These are phyloP conservation scores for Acanthamoeba sp. DNA, from an alignment of 208 protist genomes.

Conservation along the genomic window DNA sequence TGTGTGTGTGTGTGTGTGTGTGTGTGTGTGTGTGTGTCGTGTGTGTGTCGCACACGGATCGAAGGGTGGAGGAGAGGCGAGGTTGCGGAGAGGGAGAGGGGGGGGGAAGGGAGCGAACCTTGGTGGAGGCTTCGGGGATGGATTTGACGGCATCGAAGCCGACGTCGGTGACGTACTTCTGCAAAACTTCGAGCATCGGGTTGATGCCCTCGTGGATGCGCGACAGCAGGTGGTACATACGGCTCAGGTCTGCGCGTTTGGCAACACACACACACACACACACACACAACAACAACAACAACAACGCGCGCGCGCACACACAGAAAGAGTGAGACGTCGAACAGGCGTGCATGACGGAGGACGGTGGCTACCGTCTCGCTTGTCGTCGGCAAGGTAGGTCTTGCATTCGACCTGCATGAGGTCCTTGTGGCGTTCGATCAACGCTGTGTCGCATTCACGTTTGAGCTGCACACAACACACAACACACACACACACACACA, in stretches of 20 bases:
- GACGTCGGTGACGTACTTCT: conserved; percentile 84
- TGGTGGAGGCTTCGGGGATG: conserved; percentile 60
- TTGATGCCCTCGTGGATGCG: conserved; percentile 84
- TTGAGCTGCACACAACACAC: neutral
- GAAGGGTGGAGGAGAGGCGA: neutral
- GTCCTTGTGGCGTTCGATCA: conserved; percentile 55
- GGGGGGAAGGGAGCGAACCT: neutral
- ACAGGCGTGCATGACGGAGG: no score
- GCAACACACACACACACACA: neutral
- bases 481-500: no score
- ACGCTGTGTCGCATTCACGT: conserved; percentile 8
- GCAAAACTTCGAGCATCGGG: conserved; percentile 76
- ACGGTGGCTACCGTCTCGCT: conserved; percentile 64
- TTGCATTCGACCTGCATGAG: conserved; percentile 80
- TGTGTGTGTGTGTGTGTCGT: neutral
- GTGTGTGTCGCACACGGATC: neutral
- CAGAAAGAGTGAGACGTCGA: neutral
- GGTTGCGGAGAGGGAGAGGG: neutral
- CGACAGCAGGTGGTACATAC: conserved; percentile 87
- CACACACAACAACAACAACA: neutral
- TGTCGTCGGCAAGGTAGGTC: conserved; percentile 83
- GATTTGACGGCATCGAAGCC: conserved; percentile 81
- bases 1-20: no score
- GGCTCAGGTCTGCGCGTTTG: conserved; percentile 77
- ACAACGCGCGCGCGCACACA: neutral